These are phyloP conservation scores for Hyphodiscus hymeniophilus DNA, from an alignment of 495 filamentous ascomycete genomes.

Conservation along the genomic window DNA sequence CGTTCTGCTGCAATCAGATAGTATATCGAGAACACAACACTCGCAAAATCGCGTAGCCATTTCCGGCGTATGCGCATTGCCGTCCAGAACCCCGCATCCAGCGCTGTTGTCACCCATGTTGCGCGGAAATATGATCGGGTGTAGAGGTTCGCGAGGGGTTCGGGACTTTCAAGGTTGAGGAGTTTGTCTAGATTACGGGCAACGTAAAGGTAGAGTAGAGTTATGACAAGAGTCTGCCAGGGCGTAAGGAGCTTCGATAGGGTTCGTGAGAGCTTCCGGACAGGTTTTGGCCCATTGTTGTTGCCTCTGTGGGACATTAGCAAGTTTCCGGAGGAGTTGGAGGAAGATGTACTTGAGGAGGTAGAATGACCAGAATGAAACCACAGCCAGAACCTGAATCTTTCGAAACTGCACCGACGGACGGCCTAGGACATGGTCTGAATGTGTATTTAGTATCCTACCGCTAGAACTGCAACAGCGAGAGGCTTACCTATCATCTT, in stretches of 20 bases:
- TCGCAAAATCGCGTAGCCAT: constrained; percentile 73
- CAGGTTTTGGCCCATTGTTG: constrained; percentile 74
- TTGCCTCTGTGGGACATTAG: constrained; percentile 52
- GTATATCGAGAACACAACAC: constrained; percentile 75
- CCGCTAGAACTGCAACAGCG: neutral
- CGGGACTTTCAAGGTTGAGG: constrained; percentile 82
- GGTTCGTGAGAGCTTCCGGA: constrained; percentile 63
- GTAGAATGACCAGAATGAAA: constrained; percentile 86
- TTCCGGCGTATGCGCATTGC: constrained; percentile 85
- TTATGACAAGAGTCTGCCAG: constrained; percentile 84
- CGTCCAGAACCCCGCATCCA: constrained; percentile 97
- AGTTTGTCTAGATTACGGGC: constrained; percentile 90
- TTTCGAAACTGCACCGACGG: constrained; percentile 87
- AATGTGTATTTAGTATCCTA: neutral
- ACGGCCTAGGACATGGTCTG: constrained; percentile 84
- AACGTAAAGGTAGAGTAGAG: constrained; percentile 85
- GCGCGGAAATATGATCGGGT: constrained; percentile 91
- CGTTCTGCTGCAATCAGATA: constrained; percentile 90
- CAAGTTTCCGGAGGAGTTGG: neutral
- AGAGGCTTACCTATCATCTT: constrained; percentile 23
- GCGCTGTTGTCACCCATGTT: constrained; percentile 90
- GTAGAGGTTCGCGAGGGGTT: constrained; percentile 92
- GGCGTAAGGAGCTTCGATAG: constrained; percentile 60
- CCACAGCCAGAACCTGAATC: constrained; percentile 83
- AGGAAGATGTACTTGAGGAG: constrained; percentile 51